A percentile compares a stretch with the other conserved stretches of the same genome.
Evolutionary conservation across 495 filamentous ascomycete genomes (phyloP).

Genomic region (Daldinia decipiens): DNA sequence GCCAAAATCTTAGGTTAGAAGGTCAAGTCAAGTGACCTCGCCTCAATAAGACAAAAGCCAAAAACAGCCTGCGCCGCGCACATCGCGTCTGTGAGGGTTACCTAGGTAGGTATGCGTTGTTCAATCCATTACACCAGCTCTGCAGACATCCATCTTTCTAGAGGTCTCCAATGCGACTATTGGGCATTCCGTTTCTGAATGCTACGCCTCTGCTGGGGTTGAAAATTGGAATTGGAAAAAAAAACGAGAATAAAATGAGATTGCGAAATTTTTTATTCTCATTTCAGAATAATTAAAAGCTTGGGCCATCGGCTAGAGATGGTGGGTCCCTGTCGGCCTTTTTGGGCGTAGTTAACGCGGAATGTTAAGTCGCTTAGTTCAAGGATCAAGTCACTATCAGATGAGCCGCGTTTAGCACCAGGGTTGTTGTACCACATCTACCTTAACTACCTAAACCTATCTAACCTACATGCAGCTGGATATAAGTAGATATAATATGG

Average conservation of each 20-base stretch:
- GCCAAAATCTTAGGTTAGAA: conserved; percentile 26
- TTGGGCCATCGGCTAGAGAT: conserved; percentile 24
- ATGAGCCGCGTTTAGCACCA: background rate
- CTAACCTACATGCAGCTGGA: too few species aligned
- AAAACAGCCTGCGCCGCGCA: conserved; percentile 7
- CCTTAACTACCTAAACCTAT: background rate
- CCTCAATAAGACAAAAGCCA: background rate
- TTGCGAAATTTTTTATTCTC: conserved; percentile 20
- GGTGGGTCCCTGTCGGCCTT: conserved; percentile 14
- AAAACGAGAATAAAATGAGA: conserved; percentile 28
- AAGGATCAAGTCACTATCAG: too few species aligned
- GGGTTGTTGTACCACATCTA: background rate
- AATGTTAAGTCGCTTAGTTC: background rate
- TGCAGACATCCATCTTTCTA: conserved; percentile 10
- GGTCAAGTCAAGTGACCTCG: conserved; percentile 31
- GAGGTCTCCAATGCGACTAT: background rate
- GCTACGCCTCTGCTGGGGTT: conserved; percentile 2
- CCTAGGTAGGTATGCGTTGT: conserved; percentile 9
- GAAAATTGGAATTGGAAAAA: conserved; percentile 22
- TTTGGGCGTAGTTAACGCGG: background rate
- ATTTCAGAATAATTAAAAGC: conserved; percentile 18
- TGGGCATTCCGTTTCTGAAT: background rate
- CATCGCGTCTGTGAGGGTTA: conserved; percentile 2
- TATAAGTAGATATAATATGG: background rate
- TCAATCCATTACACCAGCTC: conserved; percentile 38